Evolutionary conservation across 2,329 filamentous ascomycete genomes (phyloP), one percentile per base, ranked within the genome.

Genomic region (Fusarium acutatum): DNA sequence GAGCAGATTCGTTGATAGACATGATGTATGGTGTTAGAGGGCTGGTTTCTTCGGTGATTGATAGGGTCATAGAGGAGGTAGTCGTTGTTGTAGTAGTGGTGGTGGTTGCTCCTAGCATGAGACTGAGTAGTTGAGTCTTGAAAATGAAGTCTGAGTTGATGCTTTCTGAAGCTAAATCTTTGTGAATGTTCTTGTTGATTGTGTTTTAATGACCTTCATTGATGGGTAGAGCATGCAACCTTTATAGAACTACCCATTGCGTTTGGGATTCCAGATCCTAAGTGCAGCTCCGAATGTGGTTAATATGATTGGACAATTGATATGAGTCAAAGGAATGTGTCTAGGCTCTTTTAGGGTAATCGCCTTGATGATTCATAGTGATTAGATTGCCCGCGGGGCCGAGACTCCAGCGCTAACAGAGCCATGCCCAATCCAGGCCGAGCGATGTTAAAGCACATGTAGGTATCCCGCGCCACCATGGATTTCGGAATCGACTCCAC

Each of bases 391-490:
- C 32, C 32, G 32, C 32, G 40, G 54, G n/a, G 7, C 32, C 35
- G n/a, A 6, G 50, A 68, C 65, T 26, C 28, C 0, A 0, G 0
- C 2, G 1, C 28, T 68, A 68, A 32, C 64, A 26, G 5, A 2
- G 1, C 1, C 1, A 4, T 0, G 8, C 10, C 0, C 1, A 5
- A 12, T 7, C 1, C 0, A 2, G 12, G 13, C 4, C 0, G 1
- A 1, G 2, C 7, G 3, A 8, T 10, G 28, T 15, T n/a, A 35
- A 12, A 6, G 3, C 7, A 10, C 0, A 63, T 22, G 34, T 65
- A 3, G 17, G 40, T 9, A 4, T 7, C 1, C 28, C 26, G 7
- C 24, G 22, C 22, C 26, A n/a, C 35, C n/a, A 15, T 54, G 46
- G 35, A 18, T 22, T 12, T 22, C 35, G 57, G 34, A 9, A 2